Base-by-base conservation (phyloP, 345 rosid genomes). In the Euphorbia pulcherrima region DNA sequence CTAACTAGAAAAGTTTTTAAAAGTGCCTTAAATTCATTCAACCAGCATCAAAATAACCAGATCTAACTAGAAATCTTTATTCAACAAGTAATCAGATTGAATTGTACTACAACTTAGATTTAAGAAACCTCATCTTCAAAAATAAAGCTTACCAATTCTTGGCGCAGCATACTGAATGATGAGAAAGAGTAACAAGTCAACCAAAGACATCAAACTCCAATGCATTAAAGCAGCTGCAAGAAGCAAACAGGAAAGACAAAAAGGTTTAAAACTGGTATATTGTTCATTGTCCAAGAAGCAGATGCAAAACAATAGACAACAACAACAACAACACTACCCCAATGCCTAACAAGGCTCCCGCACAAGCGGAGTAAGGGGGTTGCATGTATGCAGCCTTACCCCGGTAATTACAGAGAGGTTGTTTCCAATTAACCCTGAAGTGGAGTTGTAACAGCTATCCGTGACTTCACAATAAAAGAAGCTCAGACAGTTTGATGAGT, bases 151-250 rank as follows among this genome's bases (percentile, higher is more conserved):
- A 71, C 74, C 74, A 33, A 27, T 63, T 56, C 64, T 63, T 28
- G 68, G 74, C 21, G 74, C 83, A 72, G 44, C 53, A 41, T 80
- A 79, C 63, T 82, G 88, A 60, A 85, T 40, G 60, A 72, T 62
- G 64, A 85, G 82, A 77, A 85, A 85, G 51, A 78, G 75, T 26
- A 52, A 60, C 75, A 82, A 74, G 77, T 82, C 76, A n/a, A 63
- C 83, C 53, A 85, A 67, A 71, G 88, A 82, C 24, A 82, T 72
- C 74, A 82, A 53, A 72, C 80, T 82, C 86, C 83, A 78, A 73
- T 77, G 76, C 14, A 75, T 62, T 60, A 78, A 72, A 62, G 84
- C 77, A 73, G 84, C 86, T 82, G 78, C 51, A 74, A 41, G 26
- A 59, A 73, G 64, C 44, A 73, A 26, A 14, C 30, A 40, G 17